Percentiles rank a stretch among this genome's conserved stretches.
Conservation (phyloP, 352 stramenopile species). For the Globisporangium alternatum region DNA sequence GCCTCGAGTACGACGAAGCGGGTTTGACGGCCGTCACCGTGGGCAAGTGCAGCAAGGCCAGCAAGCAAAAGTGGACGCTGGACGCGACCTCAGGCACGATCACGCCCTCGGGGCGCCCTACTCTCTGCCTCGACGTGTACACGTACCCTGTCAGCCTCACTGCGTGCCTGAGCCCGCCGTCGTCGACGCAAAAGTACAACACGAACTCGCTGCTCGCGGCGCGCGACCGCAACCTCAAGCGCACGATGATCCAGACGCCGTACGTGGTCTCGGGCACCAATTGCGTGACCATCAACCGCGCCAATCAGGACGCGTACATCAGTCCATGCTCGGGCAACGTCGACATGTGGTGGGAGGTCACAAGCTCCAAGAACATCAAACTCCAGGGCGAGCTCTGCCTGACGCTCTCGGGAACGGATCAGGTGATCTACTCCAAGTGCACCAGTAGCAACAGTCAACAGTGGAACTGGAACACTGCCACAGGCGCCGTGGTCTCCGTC, state of each 20-base stretch:
- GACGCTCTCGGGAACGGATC: background rate
- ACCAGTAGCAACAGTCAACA: background rate
- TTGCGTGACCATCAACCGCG: constrained; percentile 11
- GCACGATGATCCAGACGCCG: constrained; percentile 7
- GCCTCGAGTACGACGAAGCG: constrained; percentile 4
- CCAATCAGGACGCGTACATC: background rate
- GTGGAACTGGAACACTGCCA: background rate
- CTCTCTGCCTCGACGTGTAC: background rate
- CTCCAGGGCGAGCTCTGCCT: constrained; percentile 6
- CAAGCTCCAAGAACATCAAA: background rate
- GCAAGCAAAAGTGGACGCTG: constrained; percentile 18
- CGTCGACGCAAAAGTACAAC: constrained; percentile 1
- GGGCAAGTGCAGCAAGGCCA: constrained; percentile 5
- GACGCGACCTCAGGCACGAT: background rate
- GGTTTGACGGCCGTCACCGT: constrained; percentile 4
- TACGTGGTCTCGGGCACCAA: constrained; percentile 2
- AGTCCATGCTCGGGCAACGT: background rate
- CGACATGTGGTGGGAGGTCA: constrained; percentile 17
- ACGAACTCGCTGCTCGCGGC: background rate
- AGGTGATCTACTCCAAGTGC: background rate
- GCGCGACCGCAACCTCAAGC: constrained; percentile 1
- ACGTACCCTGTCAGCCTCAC: background rate
- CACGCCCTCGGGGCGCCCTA: background rate
- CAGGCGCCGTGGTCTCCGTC: background rate
- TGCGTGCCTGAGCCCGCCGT: background rate